Evolutionary conservation across 257 asterid genomes (phyloP), one percentile per base, ranked within the genome.

Genomic region (Scutellaria baicalensis): DNA sequence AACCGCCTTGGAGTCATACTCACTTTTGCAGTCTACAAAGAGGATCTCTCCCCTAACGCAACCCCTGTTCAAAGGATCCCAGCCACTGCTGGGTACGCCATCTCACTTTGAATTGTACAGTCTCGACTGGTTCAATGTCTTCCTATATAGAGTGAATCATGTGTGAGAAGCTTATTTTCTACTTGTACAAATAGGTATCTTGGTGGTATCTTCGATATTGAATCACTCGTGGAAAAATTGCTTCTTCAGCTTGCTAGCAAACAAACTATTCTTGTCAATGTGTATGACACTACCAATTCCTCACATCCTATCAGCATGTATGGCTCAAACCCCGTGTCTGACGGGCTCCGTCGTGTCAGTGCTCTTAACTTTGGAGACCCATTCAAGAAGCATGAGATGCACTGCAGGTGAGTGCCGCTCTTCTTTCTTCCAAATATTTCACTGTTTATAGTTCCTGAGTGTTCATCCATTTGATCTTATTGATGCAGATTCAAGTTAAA

Each of bases 181-280:
- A 18, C 51, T 52, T 77, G 36, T 66, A 33, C 27, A 13, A 74
- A 65, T 85, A 94, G 99, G 90, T 94, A 94, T 76, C 94, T 94
- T 57, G 99, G 99, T n/a, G 99, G 97, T 66, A 90, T 94, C 59
- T 92, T 94, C 66, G 99, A 94, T 72, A 81, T 91, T 55, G 99
- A 94, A 79, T 94, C 99, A 38, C 95, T 94, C 35, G 97, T 94
- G 17, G 99, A 94, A 83, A 94, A 94, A 82, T 82, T 94, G 63
- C 99, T 94, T 72, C 97, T 91, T 3, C 99, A 94, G 82, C 97
- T 94, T 76, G 97, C 99, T 16, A 89, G 99, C 86, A 88, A 94
- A 68, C 99, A 89, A 75, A 84, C 95, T 31, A 91, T 91, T 81
- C 90, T 91, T 6, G 99, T 94, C 60, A 89, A 86, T 62, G 99